These are phyloP conservation scores for Cytospora piceae DNA, from an alignment of 2,329 filamentous ascomycete species.

Conservation along the genomic window DNA sequence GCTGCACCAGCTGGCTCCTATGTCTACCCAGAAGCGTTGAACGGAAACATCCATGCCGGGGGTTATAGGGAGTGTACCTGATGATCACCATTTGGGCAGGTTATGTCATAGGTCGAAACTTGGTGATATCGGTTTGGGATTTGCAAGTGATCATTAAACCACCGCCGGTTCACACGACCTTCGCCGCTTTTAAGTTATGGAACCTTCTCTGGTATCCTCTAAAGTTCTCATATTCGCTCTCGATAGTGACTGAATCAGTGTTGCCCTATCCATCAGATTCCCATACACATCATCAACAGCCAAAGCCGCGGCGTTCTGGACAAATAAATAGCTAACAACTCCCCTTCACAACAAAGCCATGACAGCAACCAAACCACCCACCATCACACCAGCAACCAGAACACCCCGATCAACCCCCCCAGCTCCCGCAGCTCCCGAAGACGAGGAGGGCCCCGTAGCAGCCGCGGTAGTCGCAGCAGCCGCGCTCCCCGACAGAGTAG, in stretches of 20 bases:
- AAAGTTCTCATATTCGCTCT: not conserved
- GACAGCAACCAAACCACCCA: constrained; percentile 38
- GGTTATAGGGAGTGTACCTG: no score
- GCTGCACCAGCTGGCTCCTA: not conserved
- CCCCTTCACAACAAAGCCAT: constrained; percentile 36
- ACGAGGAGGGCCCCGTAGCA: constrained; percentile 20
- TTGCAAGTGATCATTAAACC: no score
- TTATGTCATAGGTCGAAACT: not conserved
- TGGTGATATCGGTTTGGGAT: no score
- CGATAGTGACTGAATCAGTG: not conserved
- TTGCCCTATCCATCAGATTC: not conserved
- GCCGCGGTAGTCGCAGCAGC: constrained; percentile 2
- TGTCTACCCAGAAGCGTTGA: not conserved
- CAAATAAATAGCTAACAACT: not conserved
- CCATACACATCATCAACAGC: not conserved
- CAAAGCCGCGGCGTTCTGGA: not conserved
- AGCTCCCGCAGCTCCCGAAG: constrained; percentile 2
- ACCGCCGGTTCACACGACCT: no score
- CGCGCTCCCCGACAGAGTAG: constrained; percentile 33
- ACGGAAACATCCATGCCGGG: not conserved
- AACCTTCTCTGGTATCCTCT: no score
- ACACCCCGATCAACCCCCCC: constrained; percentile 25
- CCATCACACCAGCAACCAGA: constrained; percentile 35
- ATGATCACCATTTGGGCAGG: no score
- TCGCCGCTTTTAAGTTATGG: not conserved